phyloP scores from a whole-genome alignment of 805 yeast genomes.

The Alloascoidea hylecoeti region DNA sequence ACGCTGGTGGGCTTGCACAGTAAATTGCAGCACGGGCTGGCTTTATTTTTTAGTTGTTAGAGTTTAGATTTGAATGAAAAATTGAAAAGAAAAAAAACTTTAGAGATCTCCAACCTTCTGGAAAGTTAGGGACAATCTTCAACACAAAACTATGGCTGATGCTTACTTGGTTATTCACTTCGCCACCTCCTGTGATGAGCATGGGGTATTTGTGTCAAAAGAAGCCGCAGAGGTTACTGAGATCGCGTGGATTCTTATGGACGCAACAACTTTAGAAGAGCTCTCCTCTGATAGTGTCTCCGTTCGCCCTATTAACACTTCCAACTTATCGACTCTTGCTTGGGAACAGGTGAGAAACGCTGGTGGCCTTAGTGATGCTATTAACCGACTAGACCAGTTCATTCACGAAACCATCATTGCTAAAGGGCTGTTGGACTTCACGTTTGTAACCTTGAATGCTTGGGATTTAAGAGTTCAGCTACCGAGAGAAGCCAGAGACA shows the following conservation, averaged over 20 bases:
- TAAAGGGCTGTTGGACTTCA: conserved; percentile 32
- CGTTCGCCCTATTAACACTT: conserved; percentile 47
- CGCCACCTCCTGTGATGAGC: conserved; percentile 56
- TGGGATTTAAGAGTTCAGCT: conserved; percentile 68
- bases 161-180: conserved; percentile 46
- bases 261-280: conserved; percentile 33
- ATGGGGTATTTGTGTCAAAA: conserved; percentile 38
- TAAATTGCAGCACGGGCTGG: no score
- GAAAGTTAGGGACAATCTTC: no score
- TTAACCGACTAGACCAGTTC: conserved; percentile 34
- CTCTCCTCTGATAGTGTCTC: conserved; percentile 28
- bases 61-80: no score
- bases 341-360: conserved; percentile 51
- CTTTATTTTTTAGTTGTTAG: no score
- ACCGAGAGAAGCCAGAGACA: conserved; percentile 71
- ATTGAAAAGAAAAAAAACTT: conserved; percentile 1
- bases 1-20: no score
- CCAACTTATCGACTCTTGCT: conserved; percentile 34
- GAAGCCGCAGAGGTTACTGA: conserved; percentile 60
- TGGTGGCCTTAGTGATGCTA: conserved; percentile 48
- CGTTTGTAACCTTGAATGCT: conserved; percentile 51
- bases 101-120: no score
- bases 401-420: conserved; percentile 24
- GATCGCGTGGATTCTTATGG: conserved; percentile 52
- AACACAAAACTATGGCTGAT: conserved; percentile 37